phyloP scores from a whole-genome alignment of 2,329 filamentous ascomycete species.

The Fusarium domesticum region DNA sequence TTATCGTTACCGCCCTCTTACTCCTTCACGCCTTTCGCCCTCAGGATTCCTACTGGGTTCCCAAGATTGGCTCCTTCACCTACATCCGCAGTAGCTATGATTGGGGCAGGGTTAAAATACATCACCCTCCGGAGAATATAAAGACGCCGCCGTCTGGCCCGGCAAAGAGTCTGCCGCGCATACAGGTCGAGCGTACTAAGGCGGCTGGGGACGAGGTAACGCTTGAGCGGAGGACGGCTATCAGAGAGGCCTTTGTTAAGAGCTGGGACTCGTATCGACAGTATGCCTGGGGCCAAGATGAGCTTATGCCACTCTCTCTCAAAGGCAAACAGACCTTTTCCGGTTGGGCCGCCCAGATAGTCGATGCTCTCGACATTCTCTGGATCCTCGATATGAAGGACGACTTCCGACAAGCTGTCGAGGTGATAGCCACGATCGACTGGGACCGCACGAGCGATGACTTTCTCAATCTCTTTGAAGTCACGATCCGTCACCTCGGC shows the following conservation, averaged over 20 bases:
- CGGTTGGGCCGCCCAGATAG: conserved; percentile 57
- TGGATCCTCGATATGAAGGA: conserved; percentile 57
- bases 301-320: conserved; percentile 50
- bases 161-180: conserved; percentile 40
- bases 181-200: conserved; percentile 40
- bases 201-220: conserved; percentile 40
- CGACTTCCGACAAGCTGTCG: conserved; percentile 53
- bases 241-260: conserved; percentile 41
- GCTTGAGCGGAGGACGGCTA: conserved; percentile 35
- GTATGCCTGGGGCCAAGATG: conserved; percentile 56
- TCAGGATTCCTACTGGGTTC: conserved; percentile 17
- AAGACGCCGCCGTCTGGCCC: conserved; percentile 36
- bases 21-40: conserved; percentile 29
- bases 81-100: conserved; percentile 39
- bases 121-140: conserved; percentile 33
- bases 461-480: conserved; percentile 60
- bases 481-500: conserved; percentile 55
- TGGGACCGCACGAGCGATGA: conserved; percentile 47
- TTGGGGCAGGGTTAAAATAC: conserved; percentile 36
- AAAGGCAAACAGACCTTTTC: conserved; percentile 47
- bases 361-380: conserved; percentile 58
- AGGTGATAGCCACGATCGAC: conserved; percentile 49
- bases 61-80: conserved; percentile 25
- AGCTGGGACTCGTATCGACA: conserved; percentile 53
- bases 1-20: conserved; percentile 28